These are phyloP conservation scores for Berkeleyomyces rouxiae DNA, from an alignment of 2,329 filamentous ascomycete genomes.

Conservation along the genomic window DNA sequence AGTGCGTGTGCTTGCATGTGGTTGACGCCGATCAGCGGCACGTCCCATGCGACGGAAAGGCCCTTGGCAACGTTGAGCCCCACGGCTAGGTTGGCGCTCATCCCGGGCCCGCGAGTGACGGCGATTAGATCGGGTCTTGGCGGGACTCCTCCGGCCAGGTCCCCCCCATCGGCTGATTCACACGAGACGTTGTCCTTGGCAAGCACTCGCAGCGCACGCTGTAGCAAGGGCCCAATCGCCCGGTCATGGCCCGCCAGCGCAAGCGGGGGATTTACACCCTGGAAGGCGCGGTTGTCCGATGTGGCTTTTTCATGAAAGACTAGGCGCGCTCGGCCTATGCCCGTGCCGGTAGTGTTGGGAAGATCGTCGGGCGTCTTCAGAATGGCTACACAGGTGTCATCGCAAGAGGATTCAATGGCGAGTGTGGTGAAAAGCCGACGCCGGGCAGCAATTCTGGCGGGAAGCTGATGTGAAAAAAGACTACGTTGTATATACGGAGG, in stretches of 20 bases:
- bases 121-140: slow-evolving; percentile 62
- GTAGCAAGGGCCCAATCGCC: slow-evolving; percentile 50
- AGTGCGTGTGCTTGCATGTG: slow-evolving; percentile 97
- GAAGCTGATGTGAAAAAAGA: neutral
- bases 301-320: slow-evolving; percentile 72
- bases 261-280: slow-evolving; percentile 64
- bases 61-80: slow-evolving; percentile 80
- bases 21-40: slow-evolving; percentile 73
- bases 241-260: slow-evolving; percentile 62
- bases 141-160: slow-evolving; percentile 16
- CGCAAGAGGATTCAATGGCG: slow-evolving; percentile 74
- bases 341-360: neutral
- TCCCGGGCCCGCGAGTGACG: slow-evolving; percentile 80
- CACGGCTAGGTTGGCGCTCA: slow-evolving; percentile 59
- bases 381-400: slow-evolving; percentile 82
- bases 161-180: slow-evolving; percentile 13
- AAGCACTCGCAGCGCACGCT: slow-evolving; percentile 35
- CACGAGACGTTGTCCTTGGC: slow-evolving; percentile 11
- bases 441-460: neutral
- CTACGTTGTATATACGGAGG: neutral
- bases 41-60: slow-evolving; percentile 63
- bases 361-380: slow-evolving; percentile 29
- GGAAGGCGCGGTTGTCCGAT: slow-evolving; percentile 56
- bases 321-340: slow-evolving; percentile 31
- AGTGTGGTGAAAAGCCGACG: slow-evolving; percentile 35